Evolutionary conservation across 495 filamentous ascomycete species (phyloP).

Genomic region (Cryomyces minteri): DNA sequence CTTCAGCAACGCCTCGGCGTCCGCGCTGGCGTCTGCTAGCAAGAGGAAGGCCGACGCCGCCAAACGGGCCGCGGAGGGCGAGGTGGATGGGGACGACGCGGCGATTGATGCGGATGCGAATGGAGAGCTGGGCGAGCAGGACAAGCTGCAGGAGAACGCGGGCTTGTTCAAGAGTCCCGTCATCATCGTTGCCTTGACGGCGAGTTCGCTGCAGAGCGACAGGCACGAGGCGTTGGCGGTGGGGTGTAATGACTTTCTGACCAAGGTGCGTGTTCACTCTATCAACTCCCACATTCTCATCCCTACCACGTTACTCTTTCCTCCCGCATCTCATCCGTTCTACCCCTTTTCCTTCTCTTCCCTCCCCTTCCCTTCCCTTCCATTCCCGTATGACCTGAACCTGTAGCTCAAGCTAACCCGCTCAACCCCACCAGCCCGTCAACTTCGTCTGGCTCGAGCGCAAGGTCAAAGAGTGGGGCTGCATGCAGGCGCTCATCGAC

Average conservation of each 20-base stretch:
- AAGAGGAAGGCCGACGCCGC: no score
- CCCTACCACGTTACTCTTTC: neutral
- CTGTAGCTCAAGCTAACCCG: neutral
- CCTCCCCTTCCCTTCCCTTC: neutral
- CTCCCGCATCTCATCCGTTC: neutral
- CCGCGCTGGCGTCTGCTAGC: no score
- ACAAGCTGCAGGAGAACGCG: slow-evolving; percentile 16
- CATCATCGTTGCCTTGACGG: slow-evolving; percentile 36
- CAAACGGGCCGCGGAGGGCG: no score
- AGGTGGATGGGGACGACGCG: no score
- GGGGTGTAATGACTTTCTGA: slow-evolving; percentile 91
- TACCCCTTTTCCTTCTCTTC: no score
- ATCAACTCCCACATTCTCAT: neutral
- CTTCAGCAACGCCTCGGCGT: slow-evolving; percentile 22
- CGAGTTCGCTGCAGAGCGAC: slow-evolving; percentile 78
- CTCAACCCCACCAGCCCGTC: slow-evolving; percentile 14
- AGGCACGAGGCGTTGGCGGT: slow-evolving; percentile 81
- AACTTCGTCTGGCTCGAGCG: slow-evolving; percentile 90
- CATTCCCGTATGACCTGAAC: neutral
- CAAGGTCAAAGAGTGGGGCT: slow-evolving; percentile 96
- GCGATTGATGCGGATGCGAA: no score
- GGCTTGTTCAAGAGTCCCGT: slow-evolving; percentile 67
- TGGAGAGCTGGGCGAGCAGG: no score
- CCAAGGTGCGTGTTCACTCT: slow-evolving; percentile 46
- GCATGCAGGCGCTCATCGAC: slow-evolving; percentile 94